Percentiles rank a stretch among this genome's conserved stretches.
These are phyloP conservation scores for Sporisorium scitamineum DNA, from an alignment of 1,284 basidiomycete species.

Conservation along the genomic window DNA sequence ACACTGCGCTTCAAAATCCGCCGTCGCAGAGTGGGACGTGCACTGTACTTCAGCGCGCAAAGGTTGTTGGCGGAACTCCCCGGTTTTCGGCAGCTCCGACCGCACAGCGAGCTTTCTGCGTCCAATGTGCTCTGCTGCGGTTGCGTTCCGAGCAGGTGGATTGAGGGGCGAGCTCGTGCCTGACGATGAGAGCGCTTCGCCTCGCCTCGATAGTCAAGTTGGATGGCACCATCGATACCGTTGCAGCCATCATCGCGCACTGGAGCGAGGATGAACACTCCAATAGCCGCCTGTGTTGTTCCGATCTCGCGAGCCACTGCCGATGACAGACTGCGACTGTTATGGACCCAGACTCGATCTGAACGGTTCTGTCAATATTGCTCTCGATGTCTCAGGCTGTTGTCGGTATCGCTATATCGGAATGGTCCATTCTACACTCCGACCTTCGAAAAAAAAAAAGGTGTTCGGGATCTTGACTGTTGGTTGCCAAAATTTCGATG, in stretches of 20 bases:
- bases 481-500: no score
- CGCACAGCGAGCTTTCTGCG: not conserved
- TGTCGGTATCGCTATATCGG: not conserved
- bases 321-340: not conserved
- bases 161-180: not conserved
- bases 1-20: no score
- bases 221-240: no score
- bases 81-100: not conserved
- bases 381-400: not conserved
- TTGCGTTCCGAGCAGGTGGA: not conserved
- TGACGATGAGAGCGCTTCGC: not conserved
- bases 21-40: not conserved
- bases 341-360: no score
- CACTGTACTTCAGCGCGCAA: not conserved
- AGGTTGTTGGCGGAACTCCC: slow-evolving; percentile 9
- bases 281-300: no score
- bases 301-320: not conserved
- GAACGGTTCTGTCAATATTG: not conserved
- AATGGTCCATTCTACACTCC: slow-evolving; percentile 5
- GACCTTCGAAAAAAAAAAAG: not conserved
- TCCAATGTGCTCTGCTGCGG: not conserved
- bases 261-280: no score
- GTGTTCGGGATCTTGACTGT: no score
- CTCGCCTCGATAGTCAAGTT: no score
- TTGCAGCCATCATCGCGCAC: no score